These are phyloP conservation scores for Juglanconis sp. DNA, from an alignment of 2,329 filamentous ascomycete species.

Conservation along the genomic window DNA sequence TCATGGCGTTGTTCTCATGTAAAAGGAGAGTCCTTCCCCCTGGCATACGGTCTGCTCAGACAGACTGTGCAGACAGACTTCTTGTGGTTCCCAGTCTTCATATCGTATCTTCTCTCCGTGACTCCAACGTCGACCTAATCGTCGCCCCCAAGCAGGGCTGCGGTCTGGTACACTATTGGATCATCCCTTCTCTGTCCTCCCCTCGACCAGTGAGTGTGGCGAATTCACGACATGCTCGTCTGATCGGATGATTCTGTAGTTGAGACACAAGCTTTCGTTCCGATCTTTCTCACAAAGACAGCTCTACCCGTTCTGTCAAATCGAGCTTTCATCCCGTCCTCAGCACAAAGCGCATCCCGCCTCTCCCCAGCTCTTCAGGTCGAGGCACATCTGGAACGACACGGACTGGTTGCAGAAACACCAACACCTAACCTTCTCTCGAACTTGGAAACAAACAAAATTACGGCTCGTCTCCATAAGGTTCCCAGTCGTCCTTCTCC, in stretches of 20 bases:
- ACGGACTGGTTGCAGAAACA: neutral
- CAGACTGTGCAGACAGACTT: too few species aligned
- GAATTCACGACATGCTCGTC: neutral
- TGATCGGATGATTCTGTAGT: neutral
- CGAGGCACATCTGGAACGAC: neutral
- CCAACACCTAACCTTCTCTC: neutral
- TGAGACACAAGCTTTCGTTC: neutral
- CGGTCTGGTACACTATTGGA: too few species aligned
- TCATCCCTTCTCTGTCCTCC: neutral
- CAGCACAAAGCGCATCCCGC: neutral
- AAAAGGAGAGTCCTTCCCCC: too few species aligned
- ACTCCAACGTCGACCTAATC: too few species aligned
- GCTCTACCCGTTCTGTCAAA: neutral
- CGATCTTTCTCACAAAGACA: neutral
- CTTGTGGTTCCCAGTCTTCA: too few species aligned
- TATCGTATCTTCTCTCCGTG: too few species aligned
- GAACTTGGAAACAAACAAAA: neutral
- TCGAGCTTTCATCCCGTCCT: neutral
- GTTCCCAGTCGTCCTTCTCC: neutral
- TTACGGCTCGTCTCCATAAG: neutral
- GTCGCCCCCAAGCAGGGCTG: too few species aligned
- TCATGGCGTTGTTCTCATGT: too few species aligned
- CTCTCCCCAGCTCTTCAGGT: neutral
- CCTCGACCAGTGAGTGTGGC: neutral
- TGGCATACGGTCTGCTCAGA: too few species aligned